Percentiles rank a stretch among this genome's conserved stretches.
Conservation (phyloP, 129 eudicot species). For the Mikania micrantha region DNA sequence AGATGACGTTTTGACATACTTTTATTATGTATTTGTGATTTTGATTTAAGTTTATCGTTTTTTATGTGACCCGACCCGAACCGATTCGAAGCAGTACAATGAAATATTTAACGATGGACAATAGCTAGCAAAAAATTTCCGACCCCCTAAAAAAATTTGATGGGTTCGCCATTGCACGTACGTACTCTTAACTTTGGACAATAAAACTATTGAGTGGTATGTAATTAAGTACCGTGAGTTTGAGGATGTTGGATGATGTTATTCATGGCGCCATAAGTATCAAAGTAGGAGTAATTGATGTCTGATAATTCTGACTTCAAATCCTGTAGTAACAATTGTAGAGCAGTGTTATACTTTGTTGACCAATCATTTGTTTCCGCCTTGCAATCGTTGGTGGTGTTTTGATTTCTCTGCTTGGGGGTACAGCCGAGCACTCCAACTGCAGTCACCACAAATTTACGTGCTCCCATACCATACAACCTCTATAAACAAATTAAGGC, state of each 20-base stretch:
- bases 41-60: no score
- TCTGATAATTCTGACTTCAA: conserved; percentile 29
- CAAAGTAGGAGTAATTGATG: no score
- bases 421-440: conserved; percentile 56
- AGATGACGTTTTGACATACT: no score
- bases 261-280: no score
- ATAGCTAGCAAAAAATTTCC: no score
- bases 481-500: conserved; percentile 22
- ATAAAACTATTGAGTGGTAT: neutral
- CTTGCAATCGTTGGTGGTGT: conserved; percentile 36
- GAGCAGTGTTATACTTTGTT: conserved; percentile 40
- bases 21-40: no score
- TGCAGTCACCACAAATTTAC: conserved; percentile 46
- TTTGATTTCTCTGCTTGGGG: conserved; percentile 45
- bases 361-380: conserved; percentile 46
- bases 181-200: no score
- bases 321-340: conserved; percentile 18
- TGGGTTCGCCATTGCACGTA: no score
- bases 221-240: conserved; percentile 47
- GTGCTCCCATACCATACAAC: conserved; percentile 47
- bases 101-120: no score
- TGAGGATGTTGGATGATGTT: conserved; percentile 48
- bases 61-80: no score
- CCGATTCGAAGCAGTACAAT: no score
- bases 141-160: no score